Percentiles rank a stretch among this genome's conserved stretches.
phyloP scores from a whole-genome alignment of 1,284 basidiomycete species.

The Athelia sp. region DNA sequence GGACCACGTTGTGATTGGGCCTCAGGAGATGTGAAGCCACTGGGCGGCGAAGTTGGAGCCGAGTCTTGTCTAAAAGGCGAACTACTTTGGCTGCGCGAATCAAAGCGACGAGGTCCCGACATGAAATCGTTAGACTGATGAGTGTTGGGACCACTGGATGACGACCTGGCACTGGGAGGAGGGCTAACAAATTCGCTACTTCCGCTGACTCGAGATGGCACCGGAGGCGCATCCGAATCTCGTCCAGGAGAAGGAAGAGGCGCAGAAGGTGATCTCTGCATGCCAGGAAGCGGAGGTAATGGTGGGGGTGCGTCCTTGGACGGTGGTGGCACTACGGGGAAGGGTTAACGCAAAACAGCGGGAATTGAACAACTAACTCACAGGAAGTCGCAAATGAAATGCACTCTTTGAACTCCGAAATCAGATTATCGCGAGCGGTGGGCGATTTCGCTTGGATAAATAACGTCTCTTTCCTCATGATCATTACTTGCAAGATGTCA shows the following conservation, averaged over 20 bases:
- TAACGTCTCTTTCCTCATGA: constrained; percentile 89
- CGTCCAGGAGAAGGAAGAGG: constrained; percentile 5
- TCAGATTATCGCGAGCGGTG: constrained; percentile 60
- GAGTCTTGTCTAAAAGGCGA: neutral
- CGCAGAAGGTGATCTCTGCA: constrained; percentile 15
- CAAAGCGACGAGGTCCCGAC: neutral
- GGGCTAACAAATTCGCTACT: neutral
- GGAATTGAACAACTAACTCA: constrained; percentile 34
- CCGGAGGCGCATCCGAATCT: neutral
- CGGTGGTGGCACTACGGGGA: constrained; percentile 44
- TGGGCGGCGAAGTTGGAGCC: constrained; percentile 3
- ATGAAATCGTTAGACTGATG: neutral
- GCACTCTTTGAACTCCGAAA: constrained; percentile 79
- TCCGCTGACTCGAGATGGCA: neutral
- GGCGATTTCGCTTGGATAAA: constrained; percentile 62
- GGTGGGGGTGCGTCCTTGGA: constrained; percentile 59
- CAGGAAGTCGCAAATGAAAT: constrained; percentile 75
- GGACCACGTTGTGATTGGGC: constrained; percentile 14
- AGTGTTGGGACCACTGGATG: neutral
- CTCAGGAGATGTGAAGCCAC: constrained; percentile 24
- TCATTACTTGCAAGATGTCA: constrained; percentile 59
- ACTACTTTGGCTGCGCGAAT: neutral
- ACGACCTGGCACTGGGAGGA: neutral
- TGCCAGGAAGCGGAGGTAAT: constrained; percentile 34
- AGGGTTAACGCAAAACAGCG: constrained; percentile 3